Percentiles rank a stretch among this genome's conserved stretches.
Evolutionary conservation across 495 filamentous ascomycete species (phyloP).

Genomic region (Niebla homalea): DNA sequence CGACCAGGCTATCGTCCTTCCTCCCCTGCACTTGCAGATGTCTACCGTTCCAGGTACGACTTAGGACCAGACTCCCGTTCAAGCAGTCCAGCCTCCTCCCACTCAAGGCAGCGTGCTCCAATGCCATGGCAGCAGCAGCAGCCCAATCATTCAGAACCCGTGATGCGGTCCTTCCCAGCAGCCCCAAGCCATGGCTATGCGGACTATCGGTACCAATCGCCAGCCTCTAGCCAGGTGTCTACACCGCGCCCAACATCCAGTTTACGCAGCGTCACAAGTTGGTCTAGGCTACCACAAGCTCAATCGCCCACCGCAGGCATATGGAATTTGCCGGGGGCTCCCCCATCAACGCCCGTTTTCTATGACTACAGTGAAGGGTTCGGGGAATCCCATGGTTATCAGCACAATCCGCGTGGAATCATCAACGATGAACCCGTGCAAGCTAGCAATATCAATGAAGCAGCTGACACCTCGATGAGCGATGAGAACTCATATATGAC

Average conservation of each 20-base stretch:
- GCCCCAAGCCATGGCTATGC: not conserved
- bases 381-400: conserved; percentile 7
- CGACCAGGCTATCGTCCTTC: conserved; percentile 50
- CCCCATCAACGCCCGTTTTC: conserved; percentile 12
- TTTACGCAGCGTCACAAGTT: conserved; percentile 5
- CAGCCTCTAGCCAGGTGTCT: conserved; percentile 1
- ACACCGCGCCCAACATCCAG: conserved; percentile 5
- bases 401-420: not conserved
- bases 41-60: conserved; percentile 8
- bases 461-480: too few species aligned
- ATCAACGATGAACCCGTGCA: not conserved
- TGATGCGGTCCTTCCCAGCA: conserved; percentile 6
- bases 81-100: conserved; percentile 11
- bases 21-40: conserved; percentile 41
- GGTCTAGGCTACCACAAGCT: not conserved
- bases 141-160: conserved; percentile 13
- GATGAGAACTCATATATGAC: too few species aligned
- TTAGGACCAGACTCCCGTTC: conserved; percentile 9
- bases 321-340: not conserved
- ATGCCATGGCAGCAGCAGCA: conserved; percentile 9
- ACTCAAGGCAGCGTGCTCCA: conserved; percentile 5
- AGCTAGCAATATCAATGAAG: conserved; percentile 1
- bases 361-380: conserved; percentile 22
- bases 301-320: not conserved
- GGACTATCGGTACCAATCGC: conserved; percentile 2